Evolutionary conservation across 2,329 filamentous ascomycete species (phyloP).

Genomic region (Penicillium rolfsii): DNA sequence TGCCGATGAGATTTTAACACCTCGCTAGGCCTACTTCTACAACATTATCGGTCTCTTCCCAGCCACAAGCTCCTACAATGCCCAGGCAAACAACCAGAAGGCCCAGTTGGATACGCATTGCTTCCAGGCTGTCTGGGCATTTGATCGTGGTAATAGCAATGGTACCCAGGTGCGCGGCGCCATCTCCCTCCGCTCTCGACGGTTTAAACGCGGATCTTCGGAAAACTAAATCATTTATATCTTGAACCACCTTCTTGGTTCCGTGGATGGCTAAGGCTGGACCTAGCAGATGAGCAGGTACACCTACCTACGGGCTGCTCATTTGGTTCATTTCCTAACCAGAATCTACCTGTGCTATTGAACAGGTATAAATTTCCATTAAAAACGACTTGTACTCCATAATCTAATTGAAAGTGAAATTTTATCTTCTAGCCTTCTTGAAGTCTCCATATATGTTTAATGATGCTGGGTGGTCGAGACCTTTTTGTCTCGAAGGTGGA

Average conservation of each 20-base stretch:
- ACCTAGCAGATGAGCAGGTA: neutral
- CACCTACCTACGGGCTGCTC: neutral
- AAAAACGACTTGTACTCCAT: too few relatives aligned
- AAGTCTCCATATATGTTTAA: too few relatives aligned
- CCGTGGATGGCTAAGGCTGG: neutral
- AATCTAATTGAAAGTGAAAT: too few relatives aligned
- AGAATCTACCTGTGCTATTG: neutral
- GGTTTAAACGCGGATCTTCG: neutral
- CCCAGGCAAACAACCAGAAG: constrained; percentile 21
- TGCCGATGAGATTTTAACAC: constrained; percentile 8
- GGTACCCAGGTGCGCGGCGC: neutral
- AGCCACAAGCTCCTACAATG: constrained; percentile 15
- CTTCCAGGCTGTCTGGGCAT: constrained; percentile 20
- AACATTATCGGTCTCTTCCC: constrained; percentile 21
- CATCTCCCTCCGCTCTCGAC: neutral
- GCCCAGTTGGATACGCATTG: constrained; percentile 20
- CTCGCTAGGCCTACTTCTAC: constrained; percentile 18
- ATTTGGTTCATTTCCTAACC: neutral
- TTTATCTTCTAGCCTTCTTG: too few relatives aligned
- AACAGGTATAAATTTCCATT: too few relatives aligned
- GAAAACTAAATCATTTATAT: neutral
- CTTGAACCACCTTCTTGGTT: neutral
- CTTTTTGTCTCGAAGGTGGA: too few relatives aligned
- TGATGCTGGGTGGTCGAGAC: too few relatives aligned
- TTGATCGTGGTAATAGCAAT: constrained; percentile 7